These are phyloP conservation scores for Penicillium simplicissimum DNA, from an alignment of 495 filamentous ascomycete species.

Conservation along the genomic window DNA sequence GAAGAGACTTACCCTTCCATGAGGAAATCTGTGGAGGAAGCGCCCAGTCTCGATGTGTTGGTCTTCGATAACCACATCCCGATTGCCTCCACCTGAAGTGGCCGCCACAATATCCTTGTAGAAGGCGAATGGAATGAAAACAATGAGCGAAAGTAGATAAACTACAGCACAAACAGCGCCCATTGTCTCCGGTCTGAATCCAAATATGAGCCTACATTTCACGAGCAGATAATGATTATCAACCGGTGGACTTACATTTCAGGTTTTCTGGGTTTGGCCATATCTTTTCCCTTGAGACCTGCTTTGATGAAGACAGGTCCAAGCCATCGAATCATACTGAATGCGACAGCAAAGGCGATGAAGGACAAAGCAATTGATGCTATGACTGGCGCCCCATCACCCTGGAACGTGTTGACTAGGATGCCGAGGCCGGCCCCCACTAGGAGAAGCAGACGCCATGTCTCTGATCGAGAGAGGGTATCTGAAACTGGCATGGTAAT, in stretches of 20 bases:
- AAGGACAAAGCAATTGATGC: conserved; percentile 85
- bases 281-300: conserved; percentile 87
- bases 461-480: conserved; percentile 66
- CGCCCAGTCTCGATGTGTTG: conserved; percentile 73
- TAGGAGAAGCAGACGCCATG: conserved; percentile 67
- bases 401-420: conserved; percentile 76
- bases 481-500: conserved; percentile 41
- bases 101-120: conserved; percentile 98
- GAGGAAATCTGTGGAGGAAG: conserved; percentile 86
- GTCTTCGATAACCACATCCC: conserved; percentile 71
- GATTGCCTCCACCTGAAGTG: conserved; percentile 89
- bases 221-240: conserved; percentile 2
- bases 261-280: conserved; percentile 74
- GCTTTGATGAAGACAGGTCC: conserved; percentile 84
- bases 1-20: conserved; percentile 69
- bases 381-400: conserved; percentile 85
- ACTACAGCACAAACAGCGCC: conserved; percentile 93
- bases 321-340: conserved; percentile 90
- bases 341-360: conserved; percentile 76
- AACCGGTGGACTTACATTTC: conserved; percentile 63
- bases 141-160: conserved; percentile 81
- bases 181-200: conserved; percentile 85
- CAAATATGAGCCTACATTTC: conserved; percentile 23
- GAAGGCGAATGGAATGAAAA: conserved; percentile 95
- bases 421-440: conserved; percentile 69